These are phyloP conservation scores for Fereydounia khargensis DNA, from an alignment of 1,284 basidiomycete species.

Conservation along the genomic window DNA sequence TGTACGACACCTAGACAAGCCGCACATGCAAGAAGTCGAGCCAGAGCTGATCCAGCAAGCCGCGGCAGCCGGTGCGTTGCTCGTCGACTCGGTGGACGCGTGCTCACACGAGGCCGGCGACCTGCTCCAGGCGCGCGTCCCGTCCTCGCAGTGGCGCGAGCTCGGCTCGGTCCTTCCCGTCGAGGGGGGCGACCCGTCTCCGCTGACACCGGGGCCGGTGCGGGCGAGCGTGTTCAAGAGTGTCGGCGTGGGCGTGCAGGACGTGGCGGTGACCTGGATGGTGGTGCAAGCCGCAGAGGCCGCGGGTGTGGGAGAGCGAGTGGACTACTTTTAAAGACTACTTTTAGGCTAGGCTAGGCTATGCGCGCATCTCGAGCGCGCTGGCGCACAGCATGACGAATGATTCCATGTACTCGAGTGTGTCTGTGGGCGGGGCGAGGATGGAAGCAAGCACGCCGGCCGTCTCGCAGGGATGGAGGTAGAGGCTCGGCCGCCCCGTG, in stretches of 20 bases:
- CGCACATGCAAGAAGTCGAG: conserved; percentile 14
- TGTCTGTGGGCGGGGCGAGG: not conserved
- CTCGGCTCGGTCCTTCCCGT: not conserved
- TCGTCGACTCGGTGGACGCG: conserved; percentile 12
- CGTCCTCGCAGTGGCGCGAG: not conserved
- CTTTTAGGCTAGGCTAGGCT: not conserved
- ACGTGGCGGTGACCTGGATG: conserved; percentile 15
- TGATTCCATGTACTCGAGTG: conserved; percentile 2
- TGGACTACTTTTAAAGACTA: not conserved
- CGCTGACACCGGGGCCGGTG: no score
- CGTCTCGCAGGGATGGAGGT: conserved; percentile 25
- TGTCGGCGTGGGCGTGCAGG: conserved; percentile 24
- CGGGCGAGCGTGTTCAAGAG: conserved; percentile 19
- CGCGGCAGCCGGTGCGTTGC: not conserved
- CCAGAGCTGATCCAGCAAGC: not conserved
- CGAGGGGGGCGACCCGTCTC: not conserved
- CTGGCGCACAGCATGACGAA: conserved; percentile 15
- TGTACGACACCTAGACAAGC: conserved; percentile 11
- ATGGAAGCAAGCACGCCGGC: not conserved
- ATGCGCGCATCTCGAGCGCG: conserved; percentile 22
- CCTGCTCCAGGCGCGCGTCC: conserved; percentile 4
- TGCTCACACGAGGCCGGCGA: conserved; percentile 16
- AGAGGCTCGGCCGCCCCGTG: conserved; percentile 3
- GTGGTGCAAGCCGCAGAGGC: conserved; percentile 1
- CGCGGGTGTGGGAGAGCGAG: not conserved